Evolutionary conservation across 768 basidiomycete species (phyloP).

Genomic region (Pisolithus marmoratus): DNA sequence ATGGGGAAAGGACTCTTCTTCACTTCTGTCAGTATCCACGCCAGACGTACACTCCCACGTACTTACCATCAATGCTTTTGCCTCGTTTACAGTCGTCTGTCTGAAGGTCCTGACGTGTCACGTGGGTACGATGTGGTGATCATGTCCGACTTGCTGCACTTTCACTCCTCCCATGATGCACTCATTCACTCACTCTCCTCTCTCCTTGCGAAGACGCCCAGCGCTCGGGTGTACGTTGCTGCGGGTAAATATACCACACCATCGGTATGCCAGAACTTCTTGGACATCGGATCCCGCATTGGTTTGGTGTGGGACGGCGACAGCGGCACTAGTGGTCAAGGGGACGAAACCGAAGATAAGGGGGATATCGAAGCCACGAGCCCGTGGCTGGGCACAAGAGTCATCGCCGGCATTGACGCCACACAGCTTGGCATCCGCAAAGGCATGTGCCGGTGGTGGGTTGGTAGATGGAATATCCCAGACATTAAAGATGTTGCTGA

Average conservation of each 20-base stretch:
- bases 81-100: constrained; percentile 8
- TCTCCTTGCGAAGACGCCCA: constrained; percentile 39
- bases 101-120: constrained; percentile 5
- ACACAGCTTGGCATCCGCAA: constrained; percentile 48
- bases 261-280: constrained; percentile 49
- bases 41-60: no score
- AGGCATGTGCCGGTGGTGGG: constrained; percentile 58
- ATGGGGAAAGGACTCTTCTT: constrained; percentile 51
- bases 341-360: not conserved
- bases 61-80: not conserved
- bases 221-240: constrained; percentile 50
- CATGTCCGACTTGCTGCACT: constrained; percentile 70
- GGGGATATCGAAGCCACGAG: constrained; percentile 22
- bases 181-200: constrained; percentile 45
- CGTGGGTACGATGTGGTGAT: constrained; percentile 53
- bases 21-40: constrained; percentile 47
- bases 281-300: constrained; percentile 31
- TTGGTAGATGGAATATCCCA: constrained; percentile 40
- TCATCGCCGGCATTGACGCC: constrained; percentile 41
- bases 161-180: constrained; percentile 52
- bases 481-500: not conserved
- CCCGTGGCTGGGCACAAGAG: constrained; percentile 43
- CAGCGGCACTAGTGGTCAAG: constrained; percentile 1
- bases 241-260: constrained; percentile 58
- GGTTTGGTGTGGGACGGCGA: constrained; percentile 49